Conservation (phyloP, 345 rosid genomes). For the Citrus maxima region DNA sequence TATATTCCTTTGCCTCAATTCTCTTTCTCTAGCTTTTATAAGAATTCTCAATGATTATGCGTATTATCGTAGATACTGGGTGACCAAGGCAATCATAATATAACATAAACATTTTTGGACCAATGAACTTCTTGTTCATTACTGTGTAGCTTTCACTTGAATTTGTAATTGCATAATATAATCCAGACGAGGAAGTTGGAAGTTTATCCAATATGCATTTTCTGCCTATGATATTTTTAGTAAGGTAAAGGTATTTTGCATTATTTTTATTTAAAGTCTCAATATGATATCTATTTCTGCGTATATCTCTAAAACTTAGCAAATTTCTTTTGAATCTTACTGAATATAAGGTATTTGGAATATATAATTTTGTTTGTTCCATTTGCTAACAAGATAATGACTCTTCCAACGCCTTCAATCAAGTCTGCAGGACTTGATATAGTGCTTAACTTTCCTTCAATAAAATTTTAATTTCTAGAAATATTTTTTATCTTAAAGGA, state of each 20-base stretch:
- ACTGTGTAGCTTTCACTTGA: neutral
- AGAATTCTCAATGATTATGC: neutral
- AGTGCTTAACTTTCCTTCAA: neutral
- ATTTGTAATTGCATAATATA: neutral
- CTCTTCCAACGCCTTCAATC: neutral
- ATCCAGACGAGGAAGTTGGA: neutral
- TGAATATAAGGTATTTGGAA: neutral
- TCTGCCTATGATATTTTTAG: too few relatives aligned
- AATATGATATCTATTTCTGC: neutral
- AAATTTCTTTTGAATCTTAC: too few relatives aligned
- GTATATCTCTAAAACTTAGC: too few relatives aligned
- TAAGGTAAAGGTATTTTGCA: too few relatives aligned
- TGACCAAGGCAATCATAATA: conserved; percentile 4
- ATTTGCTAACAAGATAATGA: neutral
- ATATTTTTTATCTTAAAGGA: neutral
- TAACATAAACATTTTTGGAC: neutral
- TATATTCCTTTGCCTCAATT: too few relatives aligned
- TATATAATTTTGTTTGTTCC: neutral
- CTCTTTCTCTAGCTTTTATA: too few relatives aligned
- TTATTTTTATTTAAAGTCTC: neutral
- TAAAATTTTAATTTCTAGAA: neutral
- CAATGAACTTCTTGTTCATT: neutral
- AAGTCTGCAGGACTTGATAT: neutral
- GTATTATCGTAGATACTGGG: neutral
- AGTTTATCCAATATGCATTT: neutral